These are phyloP conservation scores for Cutaneotrichosporon mucoides DNA, from an alignment of 1,284 basidiomycete genomes.

Conservation along the genomic window DNA sequence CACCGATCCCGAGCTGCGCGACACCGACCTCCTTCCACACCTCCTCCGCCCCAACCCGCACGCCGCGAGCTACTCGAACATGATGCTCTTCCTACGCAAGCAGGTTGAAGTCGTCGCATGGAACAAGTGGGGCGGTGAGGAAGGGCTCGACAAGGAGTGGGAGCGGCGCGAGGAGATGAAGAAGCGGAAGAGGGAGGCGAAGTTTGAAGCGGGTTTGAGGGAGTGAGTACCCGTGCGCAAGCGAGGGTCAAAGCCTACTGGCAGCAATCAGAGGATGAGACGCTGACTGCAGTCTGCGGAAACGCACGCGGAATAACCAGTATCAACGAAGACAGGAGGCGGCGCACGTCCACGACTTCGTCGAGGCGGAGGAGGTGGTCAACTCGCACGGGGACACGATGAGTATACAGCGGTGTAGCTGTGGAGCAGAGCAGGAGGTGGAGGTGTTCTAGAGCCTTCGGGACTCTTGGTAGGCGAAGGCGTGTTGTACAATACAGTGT, in stretches of 20 bases:
- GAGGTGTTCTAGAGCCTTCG: conserved; percentile 72
- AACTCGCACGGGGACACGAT: conserved; percentile 50
- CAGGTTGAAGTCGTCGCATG: conserved; percentile 97
- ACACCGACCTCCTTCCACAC: conserved; percentile 88
- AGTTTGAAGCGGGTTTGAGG: conserved; percentile 79
- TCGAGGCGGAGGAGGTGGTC: conserved; percentile 55
- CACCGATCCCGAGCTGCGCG: conserved; percentile 86
- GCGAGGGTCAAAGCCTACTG: too few species aligned
- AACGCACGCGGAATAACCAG: conserved; percentile 78
- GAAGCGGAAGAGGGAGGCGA: conserved; percentile 85
- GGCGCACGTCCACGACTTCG: conserved; percentile 80
- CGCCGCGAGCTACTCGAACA: conserved; percentile 93
- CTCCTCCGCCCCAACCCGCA: conserved; percentile 95
- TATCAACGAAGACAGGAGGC: conserved; percentile 83
- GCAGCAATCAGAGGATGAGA: too few species aligned
- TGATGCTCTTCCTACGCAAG: conserved; percentile 95
- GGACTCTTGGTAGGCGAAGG: neutral
- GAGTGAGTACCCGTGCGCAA: too few species aligned
- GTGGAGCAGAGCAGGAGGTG: conserved; percentile 81
- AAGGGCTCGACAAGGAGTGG: conserved; percentile 86
- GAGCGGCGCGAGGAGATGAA: conserved; percentile 73
- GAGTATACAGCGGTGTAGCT: conserved; percentile 67
- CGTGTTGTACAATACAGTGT: neutral
- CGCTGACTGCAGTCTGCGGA: conserved; percentile 57
- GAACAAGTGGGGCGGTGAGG: conserved; percentile 94